Evolutionary conservation across 1,284 basidiomycete species (phyloP).

Genomic region (Erythrobasidium hasegawianum): DNA sequence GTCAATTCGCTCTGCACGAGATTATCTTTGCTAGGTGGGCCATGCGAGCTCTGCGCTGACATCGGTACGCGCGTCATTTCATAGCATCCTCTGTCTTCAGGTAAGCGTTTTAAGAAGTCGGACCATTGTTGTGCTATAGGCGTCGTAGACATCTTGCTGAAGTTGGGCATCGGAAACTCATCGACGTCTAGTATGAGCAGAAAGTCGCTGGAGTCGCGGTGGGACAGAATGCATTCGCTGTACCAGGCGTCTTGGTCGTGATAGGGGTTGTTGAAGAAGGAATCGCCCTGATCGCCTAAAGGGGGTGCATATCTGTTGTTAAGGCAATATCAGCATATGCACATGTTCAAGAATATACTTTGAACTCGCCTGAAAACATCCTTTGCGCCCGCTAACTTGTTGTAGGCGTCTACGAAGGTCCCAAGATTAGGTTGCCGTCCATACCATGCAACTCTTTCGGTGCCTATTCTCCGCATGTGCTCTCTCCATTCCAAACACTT

Average conservation of each 20-base stretch:
- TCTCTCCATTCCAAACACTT: slow-evolving; percentile 28
- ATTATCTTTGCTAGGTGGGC: background rate
- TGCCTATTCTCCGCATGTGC: slow-evolving; percentile 14
- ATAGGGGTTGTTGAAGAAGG: slow-evolving; percentile 8
- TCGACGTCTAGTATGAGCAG: slow-evolving; percentile 22
- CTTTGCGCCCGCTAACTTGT: slow-evolving; percentile 6
- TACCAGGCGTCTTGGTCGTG: slow-evolving; percentile 31
- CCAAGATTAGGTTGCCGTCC: background rate
- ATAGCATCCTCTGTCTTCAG: slow-evolving; percentile 12
- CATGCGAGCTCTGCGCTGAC: background rate
- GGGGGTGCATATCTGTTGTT: slow-evolving; percentile 18
- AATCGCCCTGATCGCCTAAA: background rate
- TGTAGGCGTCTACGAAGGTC: slow-evolving; percentile 19
- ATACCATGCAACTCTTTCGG: slow-evolving; percentile 27
- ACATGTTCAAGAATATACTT: no score
- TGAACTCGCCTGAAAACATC: slow-evolving; percentile 12
- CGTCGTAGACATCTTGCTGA: background rate
- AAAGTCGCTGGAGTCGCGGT: slow-evolving; percentile 16
- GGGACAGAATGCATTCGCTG: slow-evolving; percentile 11
- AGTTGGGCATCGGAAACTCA: slow-evolving; percentile 27
- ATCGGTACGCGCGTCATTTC: slow-evolving; percentile 29
- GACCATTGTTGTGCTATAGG: slow-evolving; percentile 10
- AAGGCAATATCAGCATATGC: background rate
- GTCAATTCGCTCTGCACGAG: slow-evolving; percentile 8
- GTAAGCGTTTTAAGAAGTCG: slow-evolving; percentile 12